Evolutionary conservation across 179 eudicot genomes (phyloP), one percentile per base, ranked within the genome.

Genomic region (Pouteria campechiana): DNA sequence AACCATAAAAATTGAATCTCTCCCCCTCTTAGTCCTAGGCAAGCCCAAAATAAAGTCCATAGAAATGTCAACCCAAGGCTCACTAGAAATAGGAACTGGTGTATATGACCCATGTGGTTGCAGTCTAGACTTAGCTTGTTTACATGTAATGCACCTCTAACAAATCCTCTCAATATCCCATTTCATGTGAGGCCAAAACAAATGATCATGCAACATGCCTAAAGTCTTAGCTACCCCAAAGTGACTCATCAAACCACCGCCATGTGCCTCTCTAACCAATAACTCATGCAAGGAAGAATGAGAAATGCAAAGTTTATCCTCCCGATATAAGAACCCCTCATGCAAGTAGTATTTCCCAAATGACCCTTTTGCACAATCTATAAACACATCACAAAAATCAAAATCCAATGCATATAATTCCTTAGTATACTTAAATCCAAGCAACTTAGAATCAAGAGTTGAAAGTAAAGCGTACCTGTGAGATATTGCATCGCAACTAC

Each of bases 401-500:
- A 1, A 3, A 41, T 53, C 41, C 2, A 16, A 3, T 0, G 1
- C 16, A 25, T 42, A 53, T 14, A 30, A 21, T 5, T 32, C 41
- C 21, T 53, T 53, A 3, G 43, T 12, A 41, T 29, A n/a, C 29
- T 52, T 48, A 46, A 40, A 40, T 6, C 48, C 57, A 10, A 52
- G 7, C n/a, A 53, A 22, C 8, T 22, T 31, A 20, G 41, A 24
- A 21, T 17, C 33, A 12, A 52, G 19, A 6, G 29, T 12, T 1
- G 39, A 25, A 10, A 50, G 2, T 3, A 50, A 7, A 9, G 19
- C 38, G 32, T 52, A 30, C 29, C 45, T 49, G 8, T 20, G 2
- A 2, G 46, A 50, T 7, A 50, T 9, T 27, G 55, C 46, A 38
- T 50, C 25, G 46, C 46, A 2, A 50, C 46, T 0, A 48, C 19